Percentiles rank a stretch among this genome's conserved stretches.
Evolutionary conservation across 306 rosid species (phyloP).

Genomic region (Fragaria ananassa): DNA sequence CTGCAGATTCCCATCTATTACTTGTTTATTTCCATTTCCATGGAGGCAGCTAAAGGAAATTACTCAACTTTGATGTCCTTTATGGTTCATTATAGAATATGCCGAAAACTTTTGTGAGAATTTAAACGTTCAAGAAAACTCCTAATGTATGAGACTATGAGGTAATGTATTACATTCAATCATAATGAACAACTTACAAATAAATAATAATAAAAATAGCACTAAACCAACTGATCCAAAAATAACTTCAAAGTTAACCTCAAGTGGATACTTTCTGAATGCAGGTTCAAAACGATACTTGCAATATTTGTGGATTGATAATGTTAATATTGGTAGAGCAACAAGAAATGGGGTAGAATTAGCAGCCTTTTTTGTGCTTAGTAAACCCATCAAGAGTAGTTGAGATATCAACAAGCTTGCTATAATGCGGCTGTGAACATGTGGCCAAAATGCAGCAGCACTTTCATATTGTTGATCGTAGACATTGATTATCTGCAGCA

Average conservation of each 20-base stretch:
- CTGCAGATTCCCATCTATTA: not conserved
- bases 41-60: not conserved
- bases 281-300: conserved; percentile 87
- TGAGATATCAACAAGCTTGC: conserved; percentile 93
- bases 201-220: not conserved
- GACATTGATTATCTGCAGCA: conserved; percentile 82
- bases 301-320: conserved; percentile 83
- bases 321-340: conserved; percentile 67
- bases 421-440: conserved; percentile 84
- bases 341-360: conserved; percentile 88
- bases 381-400: conserved; percentile 82
- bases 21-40: not conserved
- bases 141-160: not conserved
- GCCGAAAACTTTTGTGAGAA: not conserved
- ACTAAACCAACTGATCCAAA: not conserved
- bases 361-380: conserved; percentile 93
- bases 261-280: conserved; percentile 80
- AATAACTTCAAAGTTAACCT: conserved; percentile 48
- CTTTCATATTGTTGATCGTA: conserved; percentile 92
- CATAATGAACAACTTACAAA: not conserved
- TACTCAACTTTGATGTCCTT: not conserved
- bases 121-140: not conserved
- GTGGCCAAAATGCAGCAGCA: conserved; percentile 98
- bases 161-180: not conserved
- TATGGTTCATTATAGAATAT: not conserved